Evolutionary conservation across 441 rosid species (phyloP).

Genomic region (Pelargonium citronellum): DNA sequence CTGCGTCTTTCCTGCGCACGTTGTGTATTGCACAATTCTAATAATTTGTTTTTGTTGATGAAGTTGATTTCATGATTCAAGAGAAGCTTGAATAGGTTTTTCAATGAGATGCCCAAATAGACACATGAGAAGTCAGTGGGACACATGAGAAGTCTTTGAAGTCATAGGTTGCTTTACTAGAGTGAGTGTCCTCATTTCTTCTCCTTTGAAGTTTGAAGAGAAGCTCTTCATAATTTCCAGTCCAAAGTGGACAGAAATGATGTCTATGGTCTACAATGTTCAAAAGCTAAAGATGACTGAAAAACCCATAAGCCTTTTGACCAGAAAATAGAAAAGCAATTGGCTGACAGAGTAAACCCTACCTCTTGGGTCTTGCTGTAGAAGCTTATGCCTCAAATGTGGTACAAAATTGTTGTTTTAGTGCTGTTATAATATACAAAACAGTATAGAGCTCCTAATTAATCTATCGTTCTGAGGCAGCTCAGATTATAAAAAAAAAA

Average conservation of each 20-base stretch:
- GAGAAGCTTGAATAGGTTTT: not conserved
- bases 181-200: not conserved
- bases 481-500: too few species aligned
- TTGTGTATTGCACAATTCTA: not conserved
- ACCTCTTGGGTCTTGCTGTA: too few species aligned
- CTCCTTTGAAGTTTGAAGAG: constrained; percentile 11
- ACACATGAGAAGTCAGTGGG: constrained; percentile 1
- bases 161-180: not conserved
- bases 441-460: too few species aligned
- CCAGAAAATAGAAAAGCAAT: constrained; percentile 15
- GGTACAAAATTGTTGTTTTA: too few species aligned
- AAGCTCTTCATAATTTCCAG: constrained; percentile 18
- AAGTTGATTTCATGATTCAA: too few species aligned
- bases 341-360: not conserved
- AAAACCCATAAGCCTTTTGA: constrained; percentile 27
- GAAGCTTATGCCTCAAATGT: too few species aligned
- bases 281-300: constrained; percentile 35
- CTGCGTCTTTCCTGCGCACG: not conserved
- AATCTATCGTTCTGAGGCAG: too few species aligned
- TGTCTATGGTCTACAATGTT: constrained; percentile 34
- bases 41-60: not conserved
- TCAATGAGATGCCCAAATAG: not conserved
- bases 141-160: not conserved
- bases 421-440: too few species aligned
- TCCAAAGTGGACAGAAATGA: constrained; percentile 30